phyloP scores from a whole-genome alignment of 495 filamentous ascomycete species.

The Astrocystis sublimbata region DNA sequence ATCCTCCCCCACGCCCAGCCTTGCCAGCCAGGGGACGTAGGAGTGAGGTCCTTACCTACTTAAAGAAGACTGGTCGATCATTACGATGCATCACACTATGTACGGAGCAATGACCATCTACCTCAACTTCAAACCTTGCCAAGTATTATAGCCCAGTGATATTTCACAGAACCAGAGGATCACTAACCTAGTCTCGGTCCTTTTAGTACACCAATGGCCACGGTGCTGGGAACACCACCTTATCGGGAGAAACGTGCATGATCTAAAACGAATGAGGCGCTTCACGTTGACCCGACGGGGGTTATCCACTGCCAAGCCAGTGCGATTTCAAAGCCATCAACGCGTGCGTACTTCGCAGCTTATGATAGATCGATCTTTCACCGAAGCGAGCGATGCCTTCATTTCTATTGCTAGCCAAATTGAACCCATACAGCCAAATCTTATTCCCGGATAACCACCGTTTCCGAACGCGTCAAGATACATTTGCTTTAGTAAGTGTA shows the following conservation, averaged over 20 bases:
- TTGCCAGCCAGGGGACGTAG: background rate
- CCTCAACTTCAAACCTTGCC: background rate
- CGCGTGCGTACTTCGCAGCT: background rate
- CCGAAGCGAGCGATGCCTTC: no score
- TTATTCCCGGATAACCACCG: no score
- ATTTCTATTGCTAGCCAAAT: no score
- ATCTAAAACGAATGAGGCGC: background rate
- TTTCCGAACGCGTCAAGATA: no score
- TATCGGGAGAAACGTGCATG: constrained; percentile 2
- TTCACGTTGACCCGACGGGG: background rate
- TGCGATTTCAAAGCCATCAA: constrained; percentile 4
- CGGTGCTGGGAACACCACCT: constrained; percentile 8
- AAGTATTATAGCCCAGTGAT: background rate
- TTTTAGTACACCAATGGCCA: no score
- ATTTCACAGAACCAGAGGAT: constrained; percentile 1
- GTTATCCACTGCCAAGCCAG: background rate
- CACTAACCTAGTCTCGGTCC: constrained; percentile 2
- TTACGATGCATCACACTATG: background rate
- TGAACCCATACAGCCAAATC: no score
- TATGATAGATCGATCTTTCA: no score
- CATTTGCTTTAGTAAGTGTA: no score
- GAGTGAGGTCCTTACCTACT: background rate
- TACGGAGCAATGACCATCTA: no score
- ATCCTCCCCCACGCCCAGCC: constrained; percentile 7
- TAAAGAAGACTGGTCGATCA: background rate